Base-by-base conservation (phyloP, 2,329 filamentous ascomycete species). In the Trichoderma semiorbis region DNA sequence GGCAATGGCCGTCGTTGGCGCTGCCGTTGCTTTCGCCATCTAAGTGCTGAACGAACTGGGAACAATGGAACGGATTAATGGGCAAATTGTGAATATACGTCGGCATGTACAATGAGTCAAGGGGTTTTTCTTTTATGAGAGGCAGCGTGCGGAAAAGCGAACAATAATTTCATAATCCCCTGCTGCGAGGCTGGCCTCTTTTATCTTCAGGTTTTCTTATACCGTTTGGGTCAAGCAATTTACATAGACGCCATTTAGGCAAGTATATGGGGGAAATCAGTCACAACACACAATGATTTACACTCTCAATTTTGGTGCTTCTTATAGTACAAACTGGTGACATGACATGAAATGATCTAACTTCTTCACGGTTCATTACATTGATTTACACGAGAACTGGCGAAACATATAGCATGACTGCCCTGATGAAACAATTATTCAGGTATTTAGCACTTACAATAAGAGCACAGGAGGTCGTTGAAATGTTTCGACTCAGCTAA, bases 11-110 rank as follows among this genome's bases (percentile, higher is more conserved):
- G 60, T 69, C 65, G 60, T 68, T 28, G 66, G 60, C n/a, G 71
- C 71, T 43, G 71, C 66, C 32, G 36, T 70, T 26, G 71, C 61
- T 55, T 63, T 72, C 34, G 66, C 66, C n/a, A 30, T 69, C 10
- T 72, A 66, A 61, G 30, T 24, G n/a, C 28, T 57, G 18, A 36
- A 50, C 28, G 18, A n/a, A 30, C 8, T n/a, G 21, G 30, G 5
- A 36, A 36, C 34, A 36, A 0, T 47, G 47, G 47, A n/a, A 64
- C 2, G 24, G 32, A 39, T 36, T 21, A 66, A 66, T 66, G 53
- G 69, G 36, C 6, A 50, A 57, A 50, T 28, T 63, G 61, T 34
- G 36, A 47, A 39, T 55, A 39, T 57, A 70, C 47, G 60, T 64
- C 60, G 58, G 43, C 43, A 63, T 70, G 58, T 64, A 64, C 60